phyloP scores from a whole-genome alignment of 2,329 filamentous ascomycete genomes.

The Arthrobotrys sphaeroides region DNA sequence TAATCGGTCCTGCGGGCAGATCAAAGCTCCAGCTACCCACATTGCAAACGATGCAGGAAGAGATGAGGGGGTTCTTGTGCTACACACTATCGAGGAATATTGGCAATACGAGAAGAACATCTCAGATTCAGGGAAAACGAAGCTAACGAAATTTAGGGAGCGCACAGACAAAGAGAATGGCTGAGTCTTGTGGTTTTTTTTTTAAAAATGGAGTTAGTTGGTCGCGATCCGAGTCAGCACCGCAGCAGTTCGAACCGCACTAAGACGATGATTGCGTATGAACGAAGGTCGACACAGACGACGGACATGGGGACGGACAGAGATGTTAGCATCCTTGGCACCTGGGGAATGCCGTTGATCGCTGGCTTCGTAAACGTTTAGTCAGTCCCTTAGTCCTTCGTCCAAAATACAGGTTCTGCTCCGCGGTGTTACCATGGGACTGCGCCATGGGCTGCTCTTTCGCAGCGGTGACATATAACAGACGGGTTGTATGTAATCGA shows the following conservation, averaged over 20 bases:
- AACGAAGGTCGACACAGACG: conserved; percentile 1
- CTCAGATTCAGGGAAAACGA: background rate
- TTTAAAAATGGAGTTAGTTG: conserved; percentile 6
- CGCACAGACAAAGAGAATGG: conserved; percentile 32
- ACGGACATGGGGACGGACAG: conserved; percentile 9
- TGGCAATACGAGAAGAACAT: conserved; percentile 5
- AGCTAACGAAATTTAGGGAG: conserved; percentile 6
- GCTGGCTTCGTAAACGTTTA: conserved; percentile 40
- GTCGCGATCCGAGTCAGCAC: conserved; percentile 21
- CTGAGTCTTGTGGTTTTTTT: conserved; percentile 15
- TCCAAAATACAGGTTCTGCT: conserved; percentile 1
- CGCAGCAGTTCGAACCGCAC: conserved; percentile 8
- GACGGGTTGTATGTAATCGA: conserved; percentile 4
- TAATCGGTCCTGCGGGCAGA: conserved; percentile 29
- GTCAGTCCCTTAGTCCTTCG: conserved; percentile 18
- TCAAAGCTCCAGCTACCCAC: conserved; percentile 21
- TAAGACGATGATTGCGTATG: conserved; percentile 34
- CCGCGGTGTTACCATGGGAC: conserved; percentile 41
- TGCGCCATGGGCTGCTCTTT: background rate
- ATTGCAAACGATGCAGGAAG: conserved; percentile 4
- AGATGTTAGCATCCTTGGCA: conserved; percentile 26
- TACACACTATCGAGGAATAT: background rate
- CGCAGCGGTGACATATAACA: conserved; percentile 1
- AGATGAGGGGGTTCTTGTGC: background rate
- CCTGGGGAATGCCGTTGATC: conserved; percentile 41